These are phyloP conservation scores for Oryza meyeriana DNA, from an alignment of 176 grass and related monocot genomes.

Conservation along the genomic window DNA sequence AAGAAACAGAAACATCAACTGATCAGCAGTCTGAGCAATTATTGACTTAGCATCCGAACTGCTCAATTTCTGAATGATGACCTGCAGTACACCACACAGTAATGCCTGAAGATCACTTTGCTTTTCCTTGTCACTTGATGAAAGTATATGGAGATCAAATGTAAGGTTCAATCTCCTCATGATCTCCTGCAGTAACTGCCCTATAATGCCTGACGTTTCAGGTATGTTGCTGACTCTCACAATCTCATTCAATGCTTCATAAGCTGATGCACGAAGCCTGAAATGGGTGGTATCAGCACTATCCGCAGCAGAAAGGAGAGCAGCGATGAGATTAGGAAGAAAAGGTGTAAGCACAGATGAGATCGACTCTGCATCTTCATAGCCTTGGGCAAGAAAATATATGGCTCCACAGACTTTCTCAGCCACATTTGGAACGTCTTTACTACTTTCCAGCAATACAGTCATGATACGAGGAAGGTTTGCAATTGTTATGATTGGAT, in stretches of 20 bases:
- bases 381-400: constrained; percentile 92
- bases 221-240: constrained; percentile 72
- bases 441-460: constrained; percentile 82
- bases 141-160: constrained; percentile 65
- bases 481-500: constrained; percentile 72
- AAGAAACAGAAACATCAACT: constrained; percentile 84
- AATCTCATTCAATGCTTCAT: constrained; percentile 91
- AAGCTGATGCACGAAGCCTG: constrained; percentile 75
- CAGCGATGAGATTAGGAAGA: constrained; percentile 66
- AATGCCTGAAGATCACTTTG: constrained; percentile 84
- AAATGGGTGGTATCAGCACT: constrained; percentile 59
- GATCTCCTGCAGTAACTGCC: constrained; percentile 62
- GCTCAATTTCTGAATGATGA: constrained; percentile 87
- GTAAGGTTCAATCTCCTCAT: constrained; percentile 70
- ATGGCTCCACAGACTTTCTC: constrained; percentile 80
- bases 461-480: constrained; percentile 75
- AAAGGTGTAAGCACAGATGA: constrained; percentile 79
- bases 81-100: constrained; percentile 81
- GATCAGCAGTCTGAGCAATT: constrained; percentile 66
- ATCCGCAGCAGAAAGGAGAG: constrained; percentile 78
- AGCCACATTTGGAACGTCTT: constrained; percentile 83
- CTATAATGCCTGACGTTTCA: constrained; percentile 58
- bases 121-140: constrained; percentile 68
- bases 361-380: constrained; percentile 54
- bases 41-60: constrained; percentile 64